phyloP scores from a whole-genome alignment of 345 rosid species.

The Salix exigua region DNA sequence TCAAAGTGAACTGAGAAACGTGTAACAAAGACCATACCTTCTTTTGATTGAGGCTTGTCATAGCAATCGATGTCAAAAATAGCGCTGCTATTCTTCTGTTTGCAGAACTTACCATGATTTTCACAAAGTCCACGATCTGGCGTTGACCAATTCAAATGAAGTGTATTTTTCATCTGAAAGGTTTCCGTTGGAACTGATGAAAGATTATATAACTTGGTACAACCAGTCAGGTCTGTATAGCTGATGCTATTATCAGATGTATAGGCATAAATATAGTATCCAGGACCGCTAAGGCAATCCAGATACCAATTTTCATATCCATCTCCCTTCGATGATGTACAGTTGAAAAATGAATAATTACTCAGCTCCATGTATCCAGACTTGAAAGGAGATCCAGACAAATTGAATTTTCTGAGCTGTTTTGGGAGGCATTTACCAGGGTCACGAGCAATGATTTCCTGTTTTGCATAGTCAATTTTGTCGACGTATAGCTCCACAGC shows the following conservation, averaged over 20 bases:
- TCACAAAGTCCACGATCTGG: slow-evolving; percentile 18
- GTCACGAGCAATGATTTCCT: neutral
- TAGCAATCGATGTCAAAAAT: neutral
- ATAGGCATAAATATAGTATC: neutral
- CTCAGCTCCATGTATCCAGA: accelerated
- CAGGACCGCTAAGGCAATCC: neutral
- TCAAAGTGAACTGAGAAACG: too few relatives aligned
- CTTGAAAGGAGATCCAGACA: neutral
- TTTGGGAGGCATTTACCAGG: neutral
- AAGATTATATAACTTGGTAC: slow-evolving; percentile 11
- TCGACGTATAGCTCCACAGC: slow-evolving; percentile 11
- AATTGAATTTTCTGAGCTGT: neutral
- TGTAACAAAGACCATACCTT: too few relatives aligned
- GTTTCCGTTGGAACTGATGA: neutral
- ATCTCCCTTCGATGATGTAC: neutral
- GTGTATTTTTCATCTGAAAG: neutral
- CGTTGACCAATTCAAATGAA: slow-evolving; percentile 15
- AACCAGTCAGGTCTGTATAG: neutral
- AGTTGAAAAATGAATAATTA: neutral
- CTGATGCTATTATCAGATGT: neutral
- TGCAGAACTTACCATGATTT: slow-evolving; percentile 1
- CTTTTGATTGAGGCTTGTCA: neutral
- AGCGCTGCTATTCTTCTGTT: neutral
- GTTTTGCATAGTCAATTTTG: slow-evolving; percentile 8
- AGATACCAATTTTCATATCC: too few relatives aligned